These are phyloP conservation scores for Amaranthus hypochondriacus DNA, from an alignment of 148 eudicot species.

Conservation along the genomic window DNA sequence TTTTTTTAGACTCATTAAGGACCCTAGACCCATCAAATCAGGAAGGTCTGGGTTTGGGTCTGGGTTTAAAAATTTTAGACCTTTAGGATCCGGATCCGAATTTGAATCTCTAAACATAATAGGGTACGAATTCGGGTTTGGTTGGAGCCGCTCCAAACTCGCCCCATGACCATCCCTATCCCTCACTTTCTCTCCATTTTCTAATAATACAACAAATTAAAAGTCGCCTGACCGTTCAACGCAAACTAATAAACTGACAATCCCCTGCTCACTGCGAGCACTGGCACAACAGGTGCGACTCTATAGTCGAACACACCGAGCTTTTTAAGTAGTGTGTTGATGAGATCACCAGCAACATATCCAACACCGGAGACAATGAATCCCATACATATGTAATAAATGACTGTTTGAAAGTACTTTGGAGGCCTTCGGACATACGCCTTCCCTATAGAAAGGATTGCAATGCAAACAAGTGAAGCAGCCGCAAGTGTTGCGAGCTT, in stretches of 20 bases:
- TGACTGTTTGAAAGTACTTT: slow-evolving; percentile 46
- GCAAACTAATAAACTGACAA: slow-evolving; percentile 35
- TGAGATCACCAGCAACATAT: slow-evolving; percentile 54
- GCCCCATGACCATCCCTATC: no score
- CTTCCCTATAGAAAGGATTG: slow-evolving; percentile 58
- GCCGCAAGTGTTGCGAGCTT: slow-evolving; percentile 56
- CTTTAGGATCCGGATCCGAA: no score
- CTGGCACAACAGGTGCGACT: slow-evolving; percentile 14
- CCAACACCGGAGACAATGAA: slow-evolving; percentile 67
- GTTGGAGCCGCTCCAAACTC: no score
- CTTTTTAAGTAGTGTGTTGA: slow-evolving; percentile 47
- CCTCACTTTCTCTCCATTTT: no score
- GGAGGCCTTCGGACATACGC: slow-evolving; percentile 53
- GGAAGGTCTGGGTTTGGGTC: no score
- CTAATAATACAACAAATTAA: no score
- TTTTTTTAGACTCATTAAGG: no score
- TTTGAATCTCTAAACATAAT: no score
- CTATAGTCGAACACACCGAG: slow-evolving; percentile 51
- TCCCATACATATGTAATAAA: slow-evolving; percentile 44
- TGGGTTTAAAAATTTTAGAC: no score
- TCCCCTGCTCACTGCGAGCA: slow-evolving; percentile 17
- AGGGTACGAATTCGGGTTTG: no score
- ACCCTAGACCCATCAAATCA: no score
- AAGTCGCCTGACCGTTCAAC: no score
- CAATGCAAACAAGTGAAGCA: slow-evolving; percentile 51